phyloP scores from a whole-genome alignment of 345 rosid species.

The Eucalyptus erythrocorys region DNA sequence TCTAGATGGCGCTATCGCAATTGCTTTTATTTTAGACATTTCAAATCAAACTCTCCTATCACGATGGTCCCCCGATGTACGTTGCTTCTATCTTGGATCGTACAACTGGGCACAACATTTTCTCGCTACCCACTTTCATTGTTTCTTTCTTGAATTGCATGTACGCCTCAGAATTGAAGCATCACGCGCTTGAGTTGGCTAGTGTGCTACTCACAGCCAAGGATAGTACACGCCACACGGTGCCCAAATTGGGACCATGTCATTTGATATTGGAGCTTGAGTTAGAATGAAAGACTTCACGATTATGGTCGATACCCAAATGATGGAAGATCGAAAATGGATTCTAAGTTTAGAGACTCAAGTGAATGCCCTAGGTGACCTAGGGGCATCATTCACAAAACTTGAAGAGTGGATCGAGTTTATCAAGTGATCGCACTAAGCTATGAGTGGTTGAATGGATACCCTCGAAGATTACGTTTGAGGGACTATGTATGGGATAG shows the following conservation, averaged over 20 bases:
- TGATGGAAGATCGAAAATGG: background rate
- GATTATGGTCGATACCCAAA: background rate
- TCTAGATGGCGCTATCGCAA: background rate
- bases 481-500: rapidly evolving
- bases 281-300: background rate
- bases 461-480: rapidly evolving
- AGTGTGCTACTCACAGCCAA: background rate
- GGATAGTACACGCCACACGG: background rate
- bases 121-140: background rate
- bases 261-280: background rate
- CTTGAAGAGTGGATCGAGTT: rapidly evolving
- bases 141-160: background rate
- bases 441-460: background rate
- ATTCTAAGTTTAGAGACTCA: background rate
- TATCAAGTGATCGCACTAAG: background rate
- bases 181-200: background rate
- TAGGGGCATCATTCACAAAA: background rate
- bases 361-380: background rate
- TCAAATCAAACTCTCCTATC: background rate
- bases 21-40: no score
- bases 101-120: background rate
- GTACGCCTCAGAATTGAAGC: background rate
- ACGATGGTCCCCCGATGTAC: background rate
- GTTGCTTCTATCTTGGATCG: background rate
- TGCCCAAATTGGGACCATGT: background rate